Conservation (phyloP, 768 basidiomycete species). For the Termitomyces sp. region DNA sequence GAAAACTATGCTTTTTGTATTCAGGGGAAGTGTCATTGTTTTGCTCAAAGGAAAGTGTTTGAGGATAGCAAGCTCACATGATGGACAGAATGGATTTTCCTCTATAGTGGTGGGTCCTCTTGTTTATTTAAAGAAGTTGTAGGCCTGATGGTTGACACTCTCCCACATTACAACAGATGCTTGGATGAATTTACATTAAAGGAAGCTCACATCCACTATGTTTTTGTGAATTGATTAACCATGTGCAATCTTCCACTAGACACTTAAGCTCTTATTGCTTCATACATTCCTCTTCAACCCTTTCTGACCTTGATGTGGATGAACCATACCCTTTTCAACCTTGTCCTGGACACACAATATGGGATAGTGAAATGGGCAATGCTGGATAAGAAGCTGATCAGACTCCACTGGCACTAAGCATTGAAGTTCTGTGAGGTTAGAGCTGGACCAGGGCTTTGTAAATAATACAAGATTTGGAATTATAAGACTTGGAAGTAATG, state of each 20-base stretch:
- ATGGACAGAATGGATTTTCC: too few species aligned
- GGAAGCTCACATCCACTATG: not conserved
- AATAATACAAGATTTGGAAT: too few species aligned
- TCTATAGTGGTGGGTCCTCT: not conserved
- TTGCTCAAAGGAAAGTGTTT: too few species aligned
- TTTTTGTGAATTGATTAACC: too few species aligned
- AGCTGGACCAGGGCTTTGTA: too few species aligned
- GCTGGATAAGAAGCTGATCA: conserved; percentile 21
- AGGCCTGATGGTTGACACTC: not conserved
- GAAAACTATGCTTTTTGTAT: too few species aligned
- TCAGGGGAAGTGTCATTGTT: too few species aligned
- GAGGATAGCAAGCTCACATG: too few species aligned
- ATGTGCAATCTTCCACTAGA: conserved; percentile 24
- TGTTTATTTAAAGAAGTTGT: not conserved
- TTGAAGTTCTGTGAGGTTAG: too few species aligned
- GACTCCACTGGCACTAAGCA: too few species aligned
- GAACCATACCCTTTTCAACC: conserved; percentile 27
- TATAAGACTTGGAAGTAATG: too few species aligned
- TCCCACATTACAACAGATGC: not conserved
- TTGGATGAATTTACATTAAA: not conserved
- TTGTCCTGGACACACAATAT: conserved; percentile 24
- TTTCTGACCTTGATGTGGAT: conserved; percentile 20
- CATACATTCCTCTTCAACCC: conserved; percentile 11
- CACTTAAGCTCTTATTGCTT: conserved; percentile 26
- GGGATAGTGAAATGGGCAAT: conserved; percentile 25